phyloP scores from a whole-genome alignment of 192 early-diverging fungal genomes.

The Gigaspora rosea region DNA sequence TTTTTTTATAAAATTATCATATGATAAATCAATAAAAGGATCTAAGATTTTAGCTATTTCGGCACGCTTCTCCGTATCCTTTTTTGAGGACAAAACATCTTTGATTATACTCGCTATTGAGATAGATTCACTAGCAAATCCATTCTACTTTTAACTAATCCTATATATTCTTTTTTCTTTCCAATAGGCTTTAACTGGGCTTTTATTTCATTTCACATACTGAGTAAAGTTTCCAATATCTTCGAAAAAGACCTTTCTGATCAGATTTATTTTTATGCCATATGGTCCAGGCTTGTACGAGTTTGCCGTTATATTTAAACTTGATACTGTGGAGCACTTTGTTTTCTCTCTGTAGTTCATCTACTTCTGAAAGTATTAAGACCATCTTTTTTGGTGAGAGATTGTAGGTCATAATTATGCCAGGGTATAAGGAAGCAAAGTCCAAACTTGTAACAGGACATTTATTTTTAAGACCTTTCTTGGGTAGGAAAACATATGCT shows the following conservation, averaged over 20 bases:
- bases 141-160: too few species aligned
- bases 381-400: conserved; percentile 12
- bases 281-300: not conserved
- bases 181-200: not conserved
- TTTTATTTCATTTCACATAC: not conserved
- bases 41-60: too few species aligned
- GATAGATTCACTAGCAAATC: too few species aligned
- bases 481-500: not conserved
- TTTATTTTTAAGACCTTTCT: conserved; percentile 11
- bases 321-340: not conserved
- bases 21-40: too few species aligned
- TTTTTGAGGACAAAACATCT: too few species aligned
- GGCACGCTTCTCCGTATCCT: too few species aligned
- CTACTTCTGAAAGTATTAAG: not conserved
- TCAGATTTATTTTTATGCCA: too few species aligned
- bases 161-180: too few species aligned
- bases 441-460: not conserved
- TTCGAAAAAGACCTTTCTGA: too few species aligned
- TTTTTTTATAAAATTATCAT: conserved; percentile 10
- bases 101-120: too few species aligned
- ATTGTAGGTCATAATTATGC: conserved; percentile 7
- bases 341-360: not conserved
- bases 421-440: conserved; percentile 11
- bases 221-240: too few species aligned
- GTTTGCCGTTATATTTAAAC: not conserved